Evolutionary conservation across 2,329 filamentous ascomycete species (phyloP), one percentile per base, ranked within the genome.

Genomic region (Colletotrichum sojae): DNA sequence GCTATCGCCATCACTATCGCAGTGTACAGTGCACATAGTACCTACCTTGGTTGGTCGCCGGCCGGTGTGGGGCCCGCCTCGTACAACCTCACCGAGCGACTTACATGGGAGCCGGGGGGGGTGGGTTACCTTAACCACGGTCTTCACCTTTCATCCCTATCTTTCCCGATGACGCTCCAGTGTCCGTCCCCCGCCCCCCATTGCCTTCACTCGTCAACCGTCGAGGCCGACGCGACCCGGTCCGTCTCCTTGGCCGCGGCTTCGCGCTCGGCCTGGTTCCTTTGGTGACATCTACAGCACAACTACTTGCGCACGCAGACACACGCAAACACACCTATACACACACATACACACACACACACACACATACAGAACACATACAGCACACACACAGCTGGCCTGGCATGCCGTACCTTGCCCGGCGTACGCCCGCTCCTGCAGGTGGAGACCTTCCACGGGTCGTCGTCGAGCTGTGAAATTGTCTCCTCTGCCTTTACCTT

Each of bases 211-310:
- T 15, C 40, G 12, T 43, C 40, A 6, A 49, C 36, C 48, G 15
- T 49, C 46, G 54, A 69, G 40, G 49, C 62, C 66, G 66, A 66
- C 40, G 49, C 63, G 54, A 69, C 62, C 65, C 65, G 65, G 65
- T 43, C 66, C 66, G 61, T 69, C 43, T 39, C 49, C 51, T 66
- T 43, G 66, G 66, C 49, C 62, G 43, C 66, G 62, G 66, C 55
- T 18, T 66, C 66, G 52, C 25, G 62, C 45, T 69, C 62, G 55
- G 62, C 66, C 66, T 64, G 53, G 51, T 20, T 54, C 31, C 40
- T 8, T 36, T 36, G 8, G 31, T 36, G 31, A 36, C 31, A 36
- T 36, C 31, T 36, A 6, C 31, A 36, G 8, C 10, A 36, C 31
- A 31, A 8, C 9, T 2, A 25, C 22, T 25, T 25, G 22, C 27